These are phyloP conservation scores for Neurospora tetrasperma DNA, from an alignment of 495 filamentous ascomycete genomes.

Conservation along the genomic window DNA sequence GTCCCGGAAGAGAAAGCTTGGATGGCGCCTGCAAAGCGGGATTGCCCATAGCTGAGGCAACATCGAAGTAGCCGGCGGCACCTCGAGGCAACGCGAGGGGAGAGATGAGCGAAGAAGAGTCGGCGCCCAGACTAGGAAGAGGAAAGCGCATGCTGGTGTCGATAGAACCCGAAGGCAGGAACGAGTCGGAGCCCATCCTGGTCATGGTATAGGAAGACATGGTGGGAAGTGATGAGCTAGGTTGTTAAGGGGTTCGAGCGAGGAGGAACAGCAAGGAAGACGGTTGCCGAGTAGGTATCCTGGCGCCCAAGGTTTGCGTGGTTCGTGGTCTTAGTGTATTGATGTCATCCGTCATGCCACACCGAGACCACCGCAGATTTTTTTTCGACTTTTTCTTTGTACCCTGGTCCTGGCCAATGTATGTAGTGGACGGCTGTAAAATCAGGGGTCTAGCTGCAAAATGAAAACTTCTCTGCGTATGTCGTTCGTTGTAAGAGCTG, in stretches of 20 bases:
- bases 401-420: not conserved
- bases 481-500: not conserved
- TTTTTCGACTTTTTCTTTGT: not conserved
- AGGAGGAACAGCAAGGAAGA: not conserved
- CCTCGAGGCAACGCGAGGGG: conserved; percentile 30
- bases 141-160: conserved; percentile 15
- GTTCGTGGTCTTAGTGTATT: conserved; percentile 4
- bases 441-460: not conserved
- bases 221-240: not conserved
- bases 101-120: conserved; percentile 29
- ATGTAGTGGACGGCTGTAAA: not conserved
- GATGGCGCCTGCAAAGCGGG: not conserved
- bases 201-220: conserved; percentile 21
- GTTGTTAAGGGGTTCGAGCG: not conserved
- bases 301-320: not conserved
- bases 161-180: conserved; percentile 18
- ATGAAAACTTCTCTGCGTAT: not conserved
- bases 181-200: conserved; percentile 22
- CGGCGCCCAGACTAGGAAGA: conserved; percentile 20
- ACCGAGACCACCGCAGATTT: not conserved
- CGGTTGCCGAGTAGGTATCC: not conserved
- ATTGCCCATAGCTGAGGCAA: conserved; percentile 3
- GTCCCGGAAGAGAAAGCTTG: not conserved
- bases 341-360: conserved; percentile 12
- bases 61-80: conserved; percentile 26